Base-by-base conservation (phyloP, 768 basidiomycete genomes). In the Tricholoma terreum region DNA sequence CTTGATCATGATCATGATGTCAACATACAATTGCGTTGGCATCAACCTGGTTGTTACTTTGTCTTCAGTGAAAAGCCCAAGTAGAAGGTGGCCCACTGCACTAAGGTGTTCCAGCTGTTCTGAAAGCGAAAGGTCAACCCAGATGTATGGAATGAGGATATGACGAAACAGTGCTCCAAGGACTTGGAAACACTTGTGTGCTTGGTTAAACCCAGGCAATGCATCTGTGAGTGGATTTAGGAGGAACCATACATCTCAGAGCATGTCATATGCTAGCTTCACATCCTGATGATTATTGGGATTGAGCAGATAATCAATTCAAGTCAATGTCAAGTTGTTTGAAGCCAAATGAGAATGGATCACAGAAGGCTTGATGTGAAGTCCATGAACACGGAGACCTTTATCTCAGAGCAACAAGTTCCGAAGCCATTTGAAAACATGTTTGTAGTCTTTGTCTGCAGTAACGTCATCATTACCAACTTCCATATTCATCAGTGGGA, bases 1-100 rank as follows among this genome's bases (percentile, higher is more conserved):
- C 62, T 75, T 77, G 55, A 77, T 65, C 71, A 74, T 74, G 4
- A 72, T 57, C 64, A 68, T 65, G 36, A 75, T 59, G 56, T 78
- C 73, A 2, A 58, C 17, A 52, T 66, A 77, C 0, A 71, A 63
- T 4, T 63, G 61, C 17, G 50, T 30, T 1, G 31, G 50, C 17
- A 50, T 31, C 2, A 50, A 22, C 7, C 14, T 43, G 1, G 42
- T 3, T 1, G 12, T 17, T n/a, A 8, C 21, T 31, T 35, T 10
- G 12, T 35, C 30, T 50, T 50, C 17, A 17, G 27, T 17, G 24
- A 19, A 50, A 1, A 50, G 27, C 2, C 46, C 45, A 2, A 72
- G 40, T 0, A 60, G 50, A 4, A 76, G 60, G 50, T 75, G 72
- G 0, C 69, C 63, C 2, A 73, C 74, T 0, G 71, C 58, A 52